Evolutionary conservation across 2,329 filamentous ascomycete genomes (phyloP), one percentile per base, ranked within the genome.

Genomic region (Hawksworthiomyces lignivorus): DNA sequence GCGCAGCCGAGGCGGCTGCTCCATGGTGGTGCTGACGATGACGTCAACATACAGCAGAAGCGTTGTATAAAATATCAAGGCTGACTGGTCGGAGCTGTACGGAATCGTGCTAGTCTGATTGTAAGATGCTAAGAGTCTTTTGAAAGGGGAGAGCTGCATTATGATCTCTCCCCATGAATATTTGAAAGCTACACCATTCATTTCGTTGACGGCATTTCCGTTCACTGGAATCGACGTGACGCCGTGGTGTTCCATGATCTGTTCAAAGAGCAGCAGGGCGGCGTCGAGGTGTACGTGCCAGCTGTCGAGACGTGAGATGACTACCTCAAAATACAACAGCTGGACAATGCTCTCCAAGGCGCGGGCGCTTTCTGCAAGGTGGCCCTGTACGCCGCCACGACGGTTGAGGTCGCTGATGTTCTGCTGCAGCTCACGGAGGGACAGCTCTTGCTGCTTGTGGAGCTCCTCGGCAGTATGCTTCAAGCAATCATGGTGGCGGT

Each of bases 251-350:
- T 57, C 42, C 50, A 59, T 53, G 9, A 58, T 54, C 41, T 62
- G 56, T 40, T 53, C 54, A 43, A 64, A 66, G 14, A 68, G 55
- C 28, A 57, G 55, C 12, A 67, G 51, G 12, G 69, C 68, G 5
- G 63, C 63, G 40, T 62, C 61, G 4, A 66, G 60, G 46, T 67
- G 69, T 54, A 63, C 62, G 39, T 64, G 60, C 46, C 58, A 68
- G 4, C 62, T 68, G 4, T 62, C 61, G n/a, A 59, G 57, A 27
- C 54, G 62, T n/a, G 48, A 49, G 17, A 56, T 49, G 17, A 56
- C 48, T 9, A 58, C 51, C 48, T 69, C 66, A 42, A 65, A 67
- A 22, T 61, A 62, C 24, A 67, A 52, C 7, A 70, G 51, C 48
- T 69, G 65, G 24, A 68, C 55, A 43, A 67, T 59, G 50, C 62